phyloP scores from a whole-genome alignment of 176 grass and related monocot genomes.

The Rhynchospora tenuis region DNA sequence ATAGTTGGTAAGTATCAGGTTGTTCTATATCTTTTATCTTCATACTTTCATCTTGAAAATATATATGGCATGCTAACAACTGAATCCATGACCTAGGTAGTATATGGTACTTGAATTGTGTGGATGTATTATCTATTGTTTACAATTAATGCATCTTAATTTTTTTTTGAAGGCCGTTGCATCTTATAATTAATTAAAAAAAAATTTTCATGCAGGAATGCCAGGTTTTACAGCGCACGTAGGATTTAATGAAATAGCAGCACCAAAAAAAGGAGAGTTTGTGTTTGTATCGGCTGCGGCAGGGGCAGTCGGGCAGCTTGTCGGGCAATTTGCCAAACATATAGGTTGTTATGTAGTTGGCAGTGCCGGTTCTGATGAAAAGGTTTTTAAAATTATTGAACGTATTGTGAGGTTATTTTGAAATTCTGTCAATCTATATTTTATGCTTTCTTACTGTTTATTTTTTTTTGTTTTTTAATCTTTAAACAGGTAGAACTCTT shows the following conservation, averaged over 20 bases:
- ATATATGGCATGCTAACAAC: neutral
- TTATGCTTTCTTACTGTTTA: neutral
- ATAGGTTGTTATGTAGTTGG: constrained; percentile 71
- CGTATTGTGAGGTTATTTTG: neutral
- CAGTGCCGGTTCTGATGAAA: constrained; percentile 57
- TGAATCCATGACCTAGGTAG: neutral
- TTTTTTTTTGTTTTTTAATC: neutral
- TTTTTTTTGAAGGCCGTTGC: too few relatives aligned
- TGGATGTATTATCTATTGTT: neutral
- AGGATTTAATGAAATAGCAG: constrained; percentile 68
- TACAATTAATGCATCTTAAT: too few relatives aligned
- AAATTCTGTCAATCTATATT: neutral
- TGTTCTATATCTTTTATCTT: neutral
- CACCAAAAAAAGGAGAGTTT: constrained; percentile 44
- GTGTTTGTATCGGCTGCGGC: constrained; percentile 62
- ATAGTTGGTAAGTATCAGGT: constrained; percentile 30
- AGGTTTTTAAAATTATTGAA: constrained; percentile 24
- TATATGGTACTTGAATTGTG: neutral
- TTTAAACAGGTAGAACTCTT: constrained; percentile 41
- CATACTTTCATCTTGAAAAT: neutral
- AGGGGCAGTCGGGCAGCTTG: constrained; percentile 70
- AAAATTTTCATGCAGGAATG: constrained; percentile 37
- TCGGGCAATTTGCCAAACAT: constrained; percentile 66
- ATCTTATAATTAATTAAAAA: neutral
- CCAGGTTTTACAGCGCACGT: constrained; percentile 57